phyloP scores from a whole-genome alignment of 768 basidiomycete genomes.

The Mycena vitilis region DNA sequence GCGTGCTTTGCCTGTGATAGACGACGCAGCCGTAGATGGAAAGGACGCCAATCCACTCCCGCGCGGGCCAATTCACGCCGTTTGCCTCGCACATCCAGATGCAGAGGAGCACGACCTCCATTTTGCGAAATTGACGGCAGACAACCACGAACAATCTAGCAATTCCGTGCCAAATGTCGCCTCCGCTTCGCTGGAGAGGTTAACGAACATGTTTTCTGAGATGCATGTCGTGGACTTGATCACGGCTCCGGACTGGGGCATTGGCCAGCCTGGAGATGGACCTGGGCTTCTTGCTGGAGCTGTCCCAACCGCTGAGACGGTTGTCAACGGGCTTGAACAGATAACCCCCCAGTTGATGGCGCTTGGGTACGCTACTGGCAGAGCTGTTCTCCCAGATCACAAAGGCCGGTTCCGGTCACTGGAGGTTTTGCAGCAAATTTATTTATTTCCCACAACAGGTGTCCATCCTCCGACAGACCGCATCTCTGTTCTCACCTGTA shows the following conservation, averaged over 20 bases:
- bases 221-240: constrained; percentile 74
- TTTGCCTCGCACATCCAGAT: constrained; percentile 75
- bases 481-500: constrained; percentile 84
- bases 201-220: constrained; percentile 65
- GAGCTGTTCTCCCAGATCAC: constrained; percentile 73
- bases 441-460: constrained; percentile 46
- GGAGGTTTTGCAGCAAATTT: constrained; percentile 17
- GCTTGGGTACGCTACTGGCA: constrained; percentile 81
- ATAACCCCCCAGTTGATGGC: constrained; percentile 85
- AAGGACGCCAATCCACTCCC: constrained; percentile 30
- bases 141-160: constrained; percentile 30
- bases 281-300: constrained; percentile 78
- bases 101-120: constrained; percentile 70
- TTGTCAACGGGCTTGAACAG: constrained; percentile 74
- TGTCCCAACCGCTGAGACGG: constrained; percentile 78
- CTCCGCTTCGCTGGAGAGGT: constrained; percentile 60
- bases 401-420: constrained; percentile 51
- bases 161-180: constrained; percentile 52
- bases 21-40: constrained; percentile 40
- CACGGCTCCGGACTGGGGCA: constrained; percentile 69
- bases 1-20: constrained; percentile 65
- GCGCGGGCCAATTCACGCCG: constrained; percentile 76
- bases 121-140: constrained; percentile 59
- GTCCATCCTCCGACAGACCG: constrained; percentile 81
- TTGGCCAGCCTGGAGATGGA: constrained; percentile 79